Evolutionary conservation across 2,329 filamentous ascomycete species (phyloP), one percentile per base, ranked within the genome.

Genomic region (Penicillium sp.): DNA sequence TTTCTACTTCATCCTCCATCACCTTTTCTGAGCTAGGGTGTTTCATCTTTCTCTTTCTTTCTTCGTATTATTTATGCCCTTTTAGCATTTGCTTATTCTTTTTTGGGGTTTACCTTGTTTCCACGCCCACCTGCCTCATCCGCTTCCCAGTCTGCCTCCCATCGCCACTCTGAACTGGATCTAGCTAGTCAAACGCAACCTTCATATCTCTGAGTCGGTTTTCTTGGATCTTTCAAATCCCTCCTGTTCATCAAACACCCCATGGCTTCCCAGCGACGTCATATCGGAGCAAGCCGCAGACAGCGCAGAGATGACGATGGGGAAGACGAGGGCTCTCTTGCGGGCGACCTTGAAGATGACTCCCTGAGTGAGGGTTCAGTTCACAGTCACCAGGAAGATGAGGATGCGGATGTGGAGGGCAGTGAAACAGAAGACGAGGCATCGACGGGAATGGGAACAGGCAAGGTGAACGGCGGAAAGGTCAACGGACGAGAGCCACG

Each of bases 351-450:
- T 55, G 81, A 83, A 50, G 84, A 86, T 64, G 85, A 87, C 69
- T 87, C 85, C 42, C 76, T 86, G 73, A 88, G 84, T 71, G 86
- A 87, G 70, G 81, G 78, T 37, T 87, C 85, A 13, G 74, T 79
- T 22, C 77, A 81, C 60, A 87, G 79, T 64, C 82, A 85, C 59
- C 77, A 77, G 46, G 84, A 85, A 51, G 82, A 83, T 55, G 82
- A 86, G 60, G 82, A 86, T 67, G 83, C 80, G 55, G 83, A 84
- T 67, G 81, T 76, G n/a, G 83, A 85, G 70, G 82, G 80, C 61
- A 85, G 82, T 67, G 83, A 86, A 66, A 85, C 82, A 65, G 83
- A 83, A 39, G 72, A 77, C 53, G 81, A 82, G 60, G 74, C 71
- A 51, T 71, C 71, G 44, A 61, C 55, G 48, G 39, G 39, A 14